Evolutionary conservation across 306 rosid genomes (phyloP), one percentile per base, ranked within the genome.

Genomic region (Inga oerstediana): DNA sequence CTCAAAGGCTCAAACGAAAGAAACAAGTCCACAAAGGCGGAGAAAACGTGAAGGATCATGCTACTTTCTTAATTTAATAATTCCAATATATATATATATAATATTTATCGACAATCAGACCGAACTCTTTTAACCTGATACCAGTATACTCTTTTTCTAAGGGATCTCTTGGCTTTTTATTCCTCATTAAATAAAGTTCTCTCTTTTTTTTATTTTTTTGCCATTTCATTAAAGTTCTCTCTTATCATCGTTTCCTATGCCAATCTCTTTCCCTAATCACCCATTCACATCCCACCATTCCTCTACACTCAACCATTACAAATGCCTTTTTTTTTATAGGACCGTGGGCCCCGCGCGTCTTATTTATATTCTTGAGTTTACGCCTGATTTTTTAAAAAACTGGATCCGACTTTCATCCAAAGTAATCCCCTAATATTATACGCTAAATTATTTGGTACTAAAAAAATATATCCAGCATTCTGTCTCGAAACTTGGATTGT

Each of bases 401-500:
- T 8, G 62, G 62, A 56, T 56, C 62, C 10, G 62, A 56, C 62
- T 19, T 20, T 10, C 27, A 20, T 22, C 32, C 14, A 58, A 22
- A 22, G 14, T 22, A 22, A 22, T 58, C 65, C 32, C 65, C 27
- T n/a, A 0, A 4, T 13, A 58, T n/a, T 1, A 58, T 58, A 58
- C 5, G 30, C 30, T 9, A 2, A 22, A 58, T 58, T 58, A 58
- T 56, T 54, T 17, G 61, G 19, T 7, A 54, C 1, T 54, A 54
- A 19, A 54, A 19, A 54, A 54, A 17, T 3, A 65, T 22, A 32
- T 66, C 19, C 9, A 15, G 10, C 27, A 10, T 34, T 67, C 79
- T 80, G 22, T 45, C 37, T 49, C 83, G 86, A 78, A 86, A 82
- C 66, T 77, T 80, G 84, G 81, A 82, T 89, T 82, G 78, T 74